Evolutionary conservation across 257 asterid species (phyloP), one percentile per base, ranked within the genome.

Genomic region (Nemophila menziesii): DNA sequence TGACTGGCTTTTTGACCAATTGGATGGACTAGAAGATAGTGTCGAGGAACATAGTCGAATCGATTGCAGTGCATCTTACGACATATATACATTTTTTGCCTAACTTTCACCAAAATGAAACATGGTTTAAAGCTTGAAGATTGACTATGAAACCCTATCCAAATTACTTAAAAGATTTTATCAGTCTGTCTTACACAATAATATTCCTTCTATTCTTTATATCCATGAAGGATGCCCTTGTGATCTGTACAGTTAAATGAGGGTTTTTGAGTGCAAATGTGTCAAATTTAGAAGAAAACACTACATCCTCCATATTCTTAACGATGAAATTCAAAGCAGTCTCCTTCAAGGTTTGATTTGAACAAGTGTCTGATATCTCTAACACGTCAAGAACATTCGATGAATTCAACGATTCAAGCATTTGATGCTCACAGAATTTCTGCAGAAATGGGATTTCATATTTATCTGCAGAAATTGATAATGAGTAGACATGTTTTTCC

Each of bases 261-360:
- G 97, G 97, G 41, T 87, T 87, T 67, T 77, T 87, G 20, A 80
- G 86, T 4, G 97, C 97, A 59, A 87, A 87, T 0, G 69, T 79
- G 44, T 87, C 97, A 37, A 83, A 87, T 15, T 73, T 60, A 0
- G 78, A 39, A 0, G 97, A 78, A 51, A 87, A 87, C 16, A 87
- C 93, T 0, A 87, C 51, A 14, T 82, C 97, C 43, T 87, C 97
- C 95, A 87, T 87, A 45, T 87, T 87, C 45, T 71, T 75, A 3
- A 83, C 84, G 19, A 87, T 77, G 70, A 60, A 87, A 48, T 65
- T 77, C 38, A 87, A 60, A 0, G 95, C 73, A 0, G 89, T 82
- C 48, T 77, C 89, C 68, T 69, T 87, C 9, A 87, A 49, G 2
- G 60, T 61, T 15, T 52, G 74, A 46, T 68, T 80, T 1, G 95